These are phyloP conservation scores for Trichoderma reesei DNA, from an alignment of 495 filamentous ascomycete species.

Conservation along the genomic window DNA sequence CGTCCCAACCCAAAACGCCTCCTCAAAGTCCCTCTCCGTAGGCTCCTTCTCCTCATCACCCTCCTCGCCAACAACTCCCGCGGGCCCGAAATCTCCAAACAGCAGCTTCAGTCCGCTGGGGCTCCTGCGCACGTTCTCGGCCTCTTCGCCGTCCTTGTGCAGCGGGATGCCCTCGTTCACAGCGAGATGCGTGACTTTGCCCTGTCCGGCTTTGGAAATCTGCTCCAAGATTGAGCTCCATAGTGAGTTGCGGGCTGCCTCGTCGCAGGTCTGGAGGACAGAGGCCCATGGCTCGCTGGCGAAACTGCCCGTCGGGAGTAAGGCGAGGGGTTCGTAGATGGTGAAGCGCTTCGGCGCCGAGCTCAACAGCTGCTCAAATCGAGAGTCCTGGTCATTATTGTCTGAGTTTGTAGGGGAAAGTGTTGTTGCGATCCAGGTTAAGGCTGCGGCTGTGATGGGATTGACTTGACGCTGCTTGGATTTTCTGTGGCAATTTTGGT, in stretches of 20 bases:
- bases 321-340: constrained; percentile 57
- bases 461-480: constrained; percentile 16
- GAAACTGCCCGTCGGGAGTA: constrained; percentile 56
- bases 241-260: constrained; percentile 19
- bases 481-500: background rate
- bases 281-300: constrained; percentile 34
- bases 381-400: background rate
- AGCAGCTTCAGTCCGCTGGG: constrained; percentile 53
- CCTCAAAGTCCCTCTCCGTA: constrained; percentile 37
- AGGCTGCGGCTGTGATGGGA: constrained; percentile 23
- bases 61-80: background rate
- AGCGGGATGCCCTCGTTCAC: constrained; percentile 63
- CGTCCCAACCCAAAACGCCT: constrained; percentile 65
- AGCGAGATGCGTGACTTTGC: constrained; percentile 54
- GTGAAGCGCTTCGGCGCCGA: constrained; percentile 55
- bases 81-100: constrained; percentile 57
- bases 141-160: constrained; percentile 12
- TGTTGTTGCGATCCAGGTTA: constrained; percentile 19
- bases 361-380: constrained; percentile 20
- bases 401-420: background rate
- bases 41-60: constrained; percentile 11
- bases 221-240: constrained; percentile 40
- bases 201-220: constrained; percentile 34
- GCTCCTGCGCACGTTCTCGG: constrained; percentile 56
- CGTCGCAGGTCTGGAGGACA: constrained; percentile 23